Percentiles rank a stretch among this genome's conserved stretches.
Conservation (phyloP, 1,284 basidiomycete species). For the Ganoderma lingzhi region DNA sequence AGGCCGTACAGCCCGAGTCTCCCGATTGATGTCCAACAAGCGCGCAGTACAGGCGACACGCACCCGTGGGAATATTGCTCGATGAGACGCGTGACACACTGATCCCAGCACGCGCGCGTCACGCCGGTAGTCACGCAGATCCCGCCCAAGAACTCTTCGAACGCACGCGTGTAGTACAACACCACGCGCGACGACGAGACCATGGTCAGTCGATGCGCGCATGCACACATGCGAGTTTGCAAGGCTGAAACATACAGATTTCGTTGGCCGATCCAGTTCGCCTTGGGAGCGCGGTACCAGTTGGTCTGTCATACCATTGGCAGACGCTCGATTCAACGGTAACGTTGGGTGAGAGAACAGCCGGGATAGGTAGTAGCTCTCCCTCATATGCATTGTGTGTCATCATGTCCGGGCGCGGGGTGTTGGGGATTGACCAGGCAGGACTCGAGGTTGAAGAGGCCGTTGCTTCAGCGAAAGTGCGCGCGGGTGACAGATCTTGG, state of each 20-base stretch:
- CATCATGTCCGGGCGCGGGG: neutral
- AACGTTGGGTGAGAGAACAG: slow-evolving; percentile 22
- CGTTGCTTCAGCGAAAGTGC: neutral
- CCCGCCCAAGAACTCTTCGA: neutral
- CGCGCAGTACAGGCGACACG: slow-evolving; percentile 12
- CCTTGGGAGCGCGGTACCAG: slow-evolving; percentile 20
- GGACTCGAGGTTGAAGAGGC: neutral
- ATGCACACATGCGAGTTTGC: neutral
- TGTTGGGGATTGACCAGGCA: neutral
- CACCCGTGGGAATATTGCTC: slow-evolving; percentile 27
- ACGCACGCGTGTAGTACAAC: too few relatives aligned
- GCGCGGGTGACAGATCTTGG: slow-evolving; percentile 18
- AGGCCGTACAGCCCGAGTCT: slow-evolving; percentile 18
- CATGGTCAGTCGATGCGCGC: neutral
- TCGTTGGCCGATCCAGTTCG: neutral
- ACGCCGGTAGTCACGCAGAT: neutral
- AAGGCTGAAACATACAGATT: neutral
- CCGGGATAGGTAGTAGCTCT: neutral
- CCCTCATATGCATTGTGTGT: neutral
- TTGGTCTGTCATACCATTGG: slow-evolving; percentile 12
- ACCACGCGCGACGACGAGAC: neutral
- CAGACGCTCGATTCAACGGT: slow-evolving; percentile 22
- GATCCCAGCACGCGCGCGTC: neutral
- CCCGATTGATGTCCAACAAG: slow-evolving; percentile 14
- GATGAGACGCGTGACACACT: slow-evolving; percentile 26